Evolutionary conservation across 2,329 filamentous ascomycete genomes (phyloP).

Genomic region (Cordyceps javanica): DNA sequence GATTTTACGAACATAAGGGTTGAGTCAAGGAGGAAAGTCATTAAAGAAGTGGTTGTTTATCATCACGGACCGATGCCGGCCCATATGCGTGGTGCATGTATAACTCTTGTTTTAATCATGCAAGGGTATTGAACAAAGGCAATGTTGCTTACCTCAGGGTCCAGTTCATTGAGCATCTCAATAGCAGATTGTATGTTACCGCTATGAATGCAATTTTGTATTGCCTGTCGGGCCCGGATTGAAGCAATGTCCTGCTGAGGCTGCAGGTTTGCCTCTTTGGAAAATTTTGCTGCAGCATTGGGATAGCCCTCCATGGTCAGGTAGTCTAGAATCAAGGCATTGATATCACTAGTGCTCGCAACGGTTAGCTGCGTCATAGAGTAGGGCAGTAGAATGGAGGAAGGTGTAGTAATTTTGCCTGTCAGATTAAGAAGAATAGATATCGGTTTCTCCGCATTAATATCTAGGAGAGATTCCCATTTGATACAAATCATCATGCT

Average conservation of each 20-base stretch:
- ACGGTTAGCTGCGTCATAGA: constrained; percentile 22
- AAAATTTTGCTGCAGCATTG: constrained; percentile 86
- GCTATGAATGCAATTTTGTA: constrained; percentile 76
- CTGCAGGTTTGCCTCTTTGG: constrained; percentile 82
- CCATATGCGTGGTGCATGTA: constrained; percentile 99
- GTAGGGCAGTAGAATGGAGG: constrained; percentile 7
- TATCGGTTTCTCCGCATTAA: constrained; percentile 81
- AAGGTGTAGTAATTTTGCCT: constrained; percentile 9
- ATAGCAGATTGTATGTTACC: constrained; percentile 85
- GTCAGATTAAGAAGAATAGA: constrained; percentile 60
- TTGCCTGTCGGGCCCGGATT: constrained; percentile 73
- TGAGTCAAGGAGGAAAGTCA: constrained; percentile 22
- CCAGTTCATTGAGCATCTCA: constrained; percentile 78
- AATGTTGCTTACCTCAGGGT: constrained; percentile 69
- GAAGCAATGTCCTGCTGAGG: constrained; percentile 65
- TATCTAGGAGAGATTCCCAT: constrained; percentile 99
- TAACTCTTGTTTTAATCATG: constrained; percentile 88
- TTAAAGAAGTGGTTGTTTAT: constrained; percentile 61
- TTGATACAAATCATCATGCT: constrained; percentile 82
- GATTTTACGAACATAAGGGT: constrained; percentile 5
- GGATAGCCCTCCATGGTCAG: constrained; percentile 94
- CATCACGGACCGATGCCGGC: constrained; percentile 71
- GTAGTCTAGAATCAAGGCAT: constrained; percentile 92
- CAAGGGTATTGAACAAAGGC: constrained; percentile 32
- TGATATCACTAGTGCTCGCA: constrained; percentile 68